Percentiles rank a stretch among this genome's conserved stretches.
phyloP scores from a whole-genome alignment of 805 yeast species.

The Cyberlindnera samutprakarnensis region DNA sequence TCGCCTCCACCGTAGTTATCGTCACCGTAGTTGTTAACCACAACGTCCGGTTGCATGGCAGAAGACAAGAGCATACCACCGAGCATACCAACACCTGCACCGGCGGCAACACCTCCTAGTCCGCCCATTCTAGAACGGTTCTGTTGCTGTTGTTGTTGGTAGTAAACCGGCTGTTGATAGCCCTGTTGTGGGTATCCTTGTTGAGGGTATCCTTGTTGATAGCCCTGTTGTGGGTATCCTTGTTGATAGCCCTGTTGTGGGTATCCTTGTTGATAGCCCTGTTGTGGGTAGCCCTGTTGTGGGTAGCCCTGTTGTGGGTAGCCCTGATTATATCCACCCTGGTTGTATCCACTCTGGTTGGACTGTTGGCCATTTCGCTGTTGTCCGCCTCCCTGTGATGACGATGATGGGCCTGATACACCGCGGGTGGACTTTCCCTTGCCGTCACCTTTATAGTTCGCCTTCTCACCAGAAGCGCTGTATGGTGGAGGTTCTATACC shows the following conservation, averaged over 20 bases:
- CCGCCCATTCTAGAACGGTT: constrained; percentile 23
- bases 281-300: constrained; percentile 8
- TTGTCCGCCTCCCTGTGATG: too few species aligned
- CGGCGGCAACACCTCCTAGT: constrained; percentile 20
- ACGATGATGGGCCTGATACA: too few species aligned
- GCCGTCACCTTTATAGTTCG: constrained; percentile 3
- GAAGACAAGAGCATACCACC: constrained; percentile 25
- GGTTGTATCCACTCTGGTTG: not conserved
- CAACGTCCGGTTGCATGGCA: constrained; percentile 20
- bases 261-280: constrained; percentile 9
- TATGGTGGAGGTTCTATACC: constrained; percentile 36
- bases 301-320: not conserved
- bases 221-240: constrained; percentile 27
- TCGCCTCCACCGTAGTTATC: constrained; percentile 23
- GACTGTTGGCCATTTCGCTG: not conserved
- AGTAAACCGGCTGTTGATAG: constrained; percentile 23
- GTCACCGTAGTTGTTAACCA: constrained; percentile 11
- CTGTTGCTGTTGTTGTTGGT: constrained; percentile 25
- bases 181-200: constrained; percentile 17
- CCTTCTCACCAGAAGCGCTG: constrained; percentile 9
- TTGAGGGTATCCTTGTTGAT: constrained; percentile 1
- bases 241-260: constrained; percentile 24
- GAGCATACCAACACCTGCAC: constrained; percentile 24
- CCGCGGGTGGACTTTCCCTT: too few species aligned
- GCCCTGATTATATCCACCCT: not conserved